Percentiles rank a stretch among this genome's conserved stretches.
These are phyloP conservation scores for Prunus yedoensis DNA, from an alignment of 331 rosid species.

Conservation along the genomic window DNA sequence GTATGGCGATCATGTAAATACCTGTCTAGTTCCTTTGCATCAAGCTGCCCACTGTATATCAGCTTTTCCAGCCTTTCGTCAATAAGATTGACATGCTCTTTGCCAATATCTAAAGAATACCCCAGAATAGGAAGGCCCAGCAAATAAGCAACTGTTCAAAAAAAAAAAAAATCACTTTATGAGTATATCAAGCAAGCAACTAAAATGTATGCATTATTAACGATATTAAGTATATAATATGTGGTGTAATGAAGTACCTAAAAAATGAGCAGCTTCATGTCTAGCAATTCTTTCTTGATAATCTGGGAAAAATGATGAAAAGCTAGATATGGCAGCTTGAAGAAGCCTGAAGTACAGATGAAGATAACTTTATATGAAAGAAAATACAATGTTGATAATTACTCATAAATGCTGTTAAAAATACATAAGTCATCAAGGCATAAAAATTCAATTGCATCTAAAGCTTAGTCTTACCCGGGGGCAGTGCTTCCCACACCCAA, in stretches of 20 bases:
- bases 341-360: slow-evolving; percentile 64
- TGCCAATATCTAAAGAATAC: slow-evolving; percentile 89
- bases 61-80: slow-evolving; percentile 80
- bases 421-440: not conserved
- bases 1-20: not conserved
- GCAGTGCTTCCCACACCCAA: slow-evolving; percentile 90
- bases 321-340: slow-evolving; percentile 88
- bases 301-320: slow-evolving; percentile 85
- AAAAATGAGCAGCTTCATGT: slow-evolving; percentile 95
- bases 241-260: slow-evolving; percentile 41
- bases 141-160: slow-evolving; percentile 67
- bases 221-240: slow-evolving; percentile 6
- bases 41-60: slow-evolving; percentile 90
- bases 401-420: too few relatives aligned
- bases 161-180: not conserved
- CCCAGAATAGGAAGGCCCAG: slow-evolving; percentile 87
- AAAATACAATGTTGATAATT: not conserved
- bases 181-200: slow-evolving; percentile 35
- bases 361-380: slow-evolving; percentile 25
- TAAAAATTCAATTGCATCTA: slow-evolving; percentile 5
- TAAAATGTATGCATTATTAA: not conserved
- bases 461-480: slow-evolving; percentile 67
- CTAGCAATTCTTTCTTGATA: slow-evolving; percentile 87
- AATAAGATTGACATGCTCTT: slow-evolving; percentile 91
- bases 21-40: slow-evolving; percentile 60